These are phyloP conservation scores for Acacia confusa DNA, from an alignment of 306 rosid species.

Conservation along the genomic window DNA sequence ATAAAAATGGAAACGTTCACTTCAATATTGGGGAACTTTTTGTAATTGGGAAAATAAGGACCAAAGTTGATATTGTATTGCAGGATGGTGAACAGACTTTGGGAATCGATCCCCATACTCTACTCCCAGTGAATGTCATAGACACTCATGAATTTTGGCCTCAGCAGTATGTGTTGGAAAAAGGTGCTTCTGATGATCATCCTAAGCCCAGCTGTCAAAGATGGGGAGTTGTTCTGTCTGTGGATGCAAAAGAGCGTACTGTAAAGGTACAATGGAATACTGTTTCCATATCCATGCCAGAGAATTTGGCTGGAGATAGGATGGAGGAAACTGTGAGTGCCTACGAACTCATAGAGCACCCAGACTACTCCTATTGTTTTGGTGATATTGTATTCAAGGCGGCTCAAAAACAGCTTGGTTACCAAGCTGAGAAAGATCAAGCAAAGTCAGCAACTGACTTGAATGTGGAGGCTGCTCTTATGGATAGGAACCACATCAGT, in stretches of 20 bases:
- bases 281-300: constrained; percentile 34
- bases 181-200: constrained; percentile 70
- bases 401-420: constrained; percentile 55
- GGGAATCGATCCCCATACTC: constrained; percentile 62
- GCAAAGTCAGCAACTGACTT: constrained; percentile 34
- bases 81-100: constrained; percentile 71
- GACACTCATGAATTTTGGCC: constrained; percentile 93
- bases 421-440: constrained; percentile 41
- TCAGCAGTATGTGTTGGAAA: constrained; percentile 81
- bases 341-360: constrained; percentile 87
- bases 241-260: constrained; percentile 85
- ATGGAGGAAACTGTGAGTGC: constrained; percentile 86
- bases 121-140: constrained; percentile 66
- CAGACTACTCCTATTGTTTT: constrained; percentile 69
- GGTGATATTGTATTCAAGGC: constrained; percentile 85
- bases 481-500: constrained; percentile 34
- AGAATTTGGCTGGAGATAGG: constrained; percentile 41
- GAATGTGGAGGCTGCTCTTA: constrained; percentile 40
- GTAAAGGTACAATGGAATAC: constrained; percentile 77
- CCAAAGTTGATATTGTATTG: constrained; percentile 81
- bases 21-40: constrained; percentile 53
- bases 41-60: constrained; percentile 73
- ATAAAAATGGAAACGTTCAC: constrained; percentile 38
- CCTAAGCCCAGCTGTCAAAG: constrained; percentile 48
- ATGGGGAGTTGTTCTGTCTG: constrained; percentile 86